Evolutionary conservation across 345 rosid species (phyloP).

Genomic region (Zanthoxylum bungeanum): DNA sequence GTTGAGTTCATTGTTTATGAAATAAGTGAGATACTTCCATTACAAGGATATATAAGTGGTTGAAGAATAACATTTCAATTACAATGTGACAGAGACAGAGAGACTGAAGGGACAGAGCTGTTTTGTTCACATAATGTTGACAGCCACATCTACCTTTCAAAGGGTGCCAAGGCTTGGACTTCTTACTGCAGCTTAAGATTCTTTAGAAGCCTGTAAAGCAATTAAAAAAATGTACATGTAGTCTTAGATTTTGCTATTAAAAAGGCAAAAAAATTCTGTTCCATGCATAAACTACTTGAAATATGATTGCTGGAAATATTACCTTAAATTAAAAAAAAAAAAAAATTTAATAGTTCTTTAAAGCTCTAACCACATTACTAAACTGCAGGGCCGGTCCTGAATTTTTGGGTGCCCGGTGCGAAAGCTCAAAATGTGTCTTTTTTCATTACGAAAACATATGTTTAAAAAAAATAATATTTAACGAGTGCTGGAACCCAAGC

Average conservation of each 20-base stretch:
- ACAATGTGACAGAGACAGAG: background rate
- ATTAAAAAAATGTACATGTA: background rate
- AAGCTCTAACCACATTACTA: no score
- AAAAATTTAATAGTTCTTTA: no score
- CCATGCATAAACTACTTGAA: background rate
- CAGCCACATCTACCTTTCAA: background rate
- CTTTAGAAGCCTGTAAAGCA: constrained; percentile 19
- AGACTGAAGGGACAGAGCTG: background rate
- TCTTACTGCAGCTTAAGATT: constrained; percentile 24
- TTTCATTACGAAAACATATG: no score
- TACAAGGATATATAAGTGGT: no score
- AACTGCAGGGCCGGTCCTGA: no score
- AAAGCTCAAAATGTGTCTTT: no score
- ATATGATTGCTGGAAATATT: no score
- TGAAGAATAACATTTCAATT: background rate
- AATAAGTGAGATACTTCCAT: constrained; percentile 5
- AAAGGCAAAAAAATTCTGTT: background rate
- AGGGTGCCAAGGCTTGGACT: background rate
- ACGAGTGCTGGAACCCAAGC: no score
- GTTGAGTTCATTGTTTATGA: background rate
- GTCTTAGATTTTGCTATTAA: background rate
- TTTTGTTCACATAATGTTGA: constrained; percentile 1
- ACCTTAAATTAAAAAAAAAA: no score
- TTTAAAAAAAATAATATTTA: no score
- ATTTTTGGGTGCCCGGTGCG: no score